Evolutionary conservation across 1,139 yeast genomes (phyloP).

Genomic region (Hemisphaericaspora subhashii): DNA sequence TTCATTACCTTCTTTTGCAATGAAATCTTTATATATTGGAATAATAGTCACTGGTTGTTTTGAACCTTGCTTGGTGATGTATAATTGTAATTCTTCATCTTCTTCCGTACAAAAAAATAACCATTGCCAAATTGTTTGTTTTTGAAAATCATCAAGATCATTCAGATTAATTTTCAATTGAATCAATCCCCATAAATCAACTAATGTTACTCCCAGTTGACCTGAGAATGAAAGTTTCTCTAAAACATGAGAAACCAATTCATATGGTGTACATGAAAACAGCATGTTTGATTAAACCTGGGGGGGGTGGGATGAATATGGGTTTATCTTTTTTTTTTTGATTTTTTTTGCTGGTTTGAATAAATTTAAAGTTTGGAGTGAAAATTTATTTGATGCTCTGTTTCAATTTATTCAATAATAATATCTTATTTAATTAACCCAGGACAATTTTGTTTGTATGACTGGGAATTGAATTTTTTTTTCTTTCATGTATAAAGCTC

Average conservation of each 20-base stretch:
- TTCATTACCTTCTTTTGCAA: constrained; percentile 18
- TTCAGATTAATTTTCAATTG: constrained; percentile 19
- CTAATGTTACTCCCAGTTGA: constrained; percentile 28
- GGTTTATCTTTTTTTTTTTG: too few relatives aligned
- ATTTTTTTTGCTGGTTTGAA: too few relatives aligned
- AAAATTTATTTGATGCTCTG: too few relatives aligned
- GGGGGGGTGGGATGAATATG: neutral
- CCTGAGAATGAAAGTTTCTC: constrained; percentile 41
- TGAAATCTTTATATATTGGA: constrained; percentile 23
- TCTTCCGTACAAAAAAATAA: constrained; percentile 26
- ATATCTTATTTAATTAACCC: too few relatives aligned
- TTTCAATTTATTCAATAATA: too few relatives aligned
- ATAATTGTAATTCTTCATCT: constrained; percentile 18
- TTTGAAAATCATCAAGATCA: constrained; percentile 33
- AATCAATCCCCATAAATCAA: constrained; percentile 33
- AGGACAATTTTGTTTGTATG: too few relatives aligned
- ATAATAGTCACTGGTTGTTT: constrained; percentile 18
- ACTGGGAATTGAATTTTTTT: too few relatives aligned
- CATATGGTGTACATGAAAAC: constrained; percentile 30
- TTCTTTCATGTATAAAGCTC: too few relatives aligned
- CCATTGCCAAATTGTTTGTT: constrained; percentile 44
- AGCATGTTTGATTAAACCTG: constrained; percentile 16
- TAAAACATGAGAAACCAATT: constrained; percentile 27
- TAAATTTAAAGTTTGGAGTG: too few relatives aligned
- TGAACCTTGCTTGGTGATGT: constrained; percentile 17